phyloP scores from a whole-genome alignment of 1,139 yeast species.

The Wickerhamomyces sp. region DNA sequence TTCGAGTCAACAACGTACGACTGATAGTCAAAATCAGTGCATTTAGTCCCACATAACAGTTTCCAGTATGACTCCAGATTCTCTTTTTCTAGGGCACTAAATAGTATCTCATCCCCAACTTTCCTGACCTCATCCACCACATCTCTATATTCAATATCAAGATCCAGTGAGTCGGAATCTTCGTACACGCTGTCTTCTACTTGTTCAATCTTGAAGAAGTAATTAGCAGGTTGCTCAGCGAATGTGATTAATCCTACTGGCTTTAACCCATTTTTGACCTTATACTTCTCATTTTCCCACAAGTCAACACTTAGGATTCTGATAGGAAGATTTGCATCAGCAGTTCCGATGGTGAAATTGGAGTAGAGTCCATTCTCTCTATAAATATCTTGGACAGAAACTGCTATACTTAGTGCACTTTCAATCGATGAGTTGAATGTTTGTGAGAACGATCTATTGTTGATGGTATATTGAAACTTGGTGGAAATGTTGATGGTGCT shows the following conservation, averaged over 20 bases:
- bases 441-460: slow-evolving; percentile 16
- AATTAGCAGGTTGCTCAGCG: slow-evolving; percentile 65
- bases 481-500: slow-evolving; percentile 27
- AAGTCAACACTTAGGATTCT: slow-evolving; percentile 44
- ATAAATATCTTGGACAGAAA: slow-evolving; percentile 75
- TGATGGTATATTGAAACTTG: slow-evolving; percentile 29
- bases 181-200: slow-evolving; percentile 6
- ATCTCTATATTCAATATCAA: slow-evolving; percentile 42
- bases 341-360: slow-evolving; percentile 62
- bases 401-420: slow-evolving; percentile 53
- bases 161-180: slow-evolving; percentile 28
- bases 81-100: slow-evolving; percentile 2
- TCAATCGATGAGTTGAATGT: slow-evolving; percentile 35
- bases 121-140: slow-evolving; percentile 39
- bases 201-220: slow-evolving; percentile 47
- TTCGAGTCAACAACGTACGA: slow-evolving; percentile 7
- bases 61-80: slow-evolving; percentile 2
- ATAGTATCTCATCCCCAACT: slow-evolving; percentile 18
- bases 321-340: slow-evolving; percentile 48
- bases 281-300: slow-evolving; percentile 35
- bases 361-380: slow-evolving; percentile 52
- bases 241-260: slow-evolving; percentile 43
- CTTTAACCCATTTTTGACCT: slow-evolving; percentile 30
- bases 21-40: slow-evolving; percentile 10
- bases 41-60: slow-evolving; percentile 1